A percentile compares a stretch with the other conserved stretches of the same genome.
Evolutionary conservation across 129 eudicot genomes (phyloP).

Genomic region (Helianthus tuberosus): DNA sequence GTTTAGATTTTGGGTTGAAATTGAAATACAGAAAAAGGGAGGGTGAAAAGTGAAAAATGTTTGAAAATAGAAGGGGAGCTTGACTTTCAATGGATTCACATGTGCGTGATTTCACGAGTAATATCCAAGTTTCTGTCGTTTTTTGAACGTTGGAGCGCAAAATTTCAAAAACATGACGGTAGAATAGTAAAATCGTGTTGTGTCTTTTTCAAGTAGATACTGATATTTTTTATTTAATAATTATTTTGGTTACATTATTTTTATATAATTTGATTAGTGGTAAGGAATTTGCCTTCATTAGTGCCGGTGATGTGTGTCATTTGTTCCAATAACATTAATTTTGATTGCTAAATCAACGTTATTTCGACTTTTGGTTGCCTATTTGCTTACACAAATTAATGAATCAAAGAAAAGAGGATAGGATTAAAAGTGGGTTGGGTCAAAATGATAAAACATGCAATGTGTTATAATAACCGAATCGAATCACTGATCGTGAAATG

Average conservation of each 20-base stretch:
- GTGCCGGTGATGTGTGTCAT: no score
- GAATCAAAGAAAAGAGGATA: no score
- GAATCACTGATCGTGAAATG: no score
- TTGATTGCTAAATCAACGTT: no score
- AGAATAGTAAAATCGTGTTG: conserved; percentile 14
- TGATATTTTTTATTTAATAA: neutral
- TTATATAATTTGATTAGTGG: neutral
- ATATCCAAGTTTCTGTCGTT: conserved; percentile 32
- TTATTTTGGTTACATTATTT: no score
- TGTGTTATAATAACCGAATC: no score
- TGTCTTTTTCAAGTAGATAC: neutral
- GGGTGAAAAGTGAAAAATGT: conserved; percentile 21
- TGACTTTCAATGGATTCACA: conserved; percentile 71
- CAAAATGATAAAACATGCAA: no score
- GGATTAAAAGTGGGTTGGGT: no score
- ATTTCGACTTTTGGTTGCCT: no score
- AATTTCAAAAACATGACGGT: conserved; percentile 42
- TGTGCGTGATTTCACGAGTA: conserved; percentile 74
- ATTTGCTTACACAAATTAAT: no score
- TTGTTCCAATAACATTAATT: no score
- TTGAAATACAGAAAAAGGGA: neutral
- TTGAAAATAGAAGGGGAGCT: conserved; percentile 30
- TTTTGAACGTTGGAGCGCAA: conserved; percentile 95
- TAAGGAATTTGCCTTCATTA: no score
- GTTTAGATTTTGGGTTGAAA: conserved; percentile 19